Evolutionary conservation across 1,284 basidiomycete species (phyloP).

Genomic region (Sphagnurus paluster): DNA sequence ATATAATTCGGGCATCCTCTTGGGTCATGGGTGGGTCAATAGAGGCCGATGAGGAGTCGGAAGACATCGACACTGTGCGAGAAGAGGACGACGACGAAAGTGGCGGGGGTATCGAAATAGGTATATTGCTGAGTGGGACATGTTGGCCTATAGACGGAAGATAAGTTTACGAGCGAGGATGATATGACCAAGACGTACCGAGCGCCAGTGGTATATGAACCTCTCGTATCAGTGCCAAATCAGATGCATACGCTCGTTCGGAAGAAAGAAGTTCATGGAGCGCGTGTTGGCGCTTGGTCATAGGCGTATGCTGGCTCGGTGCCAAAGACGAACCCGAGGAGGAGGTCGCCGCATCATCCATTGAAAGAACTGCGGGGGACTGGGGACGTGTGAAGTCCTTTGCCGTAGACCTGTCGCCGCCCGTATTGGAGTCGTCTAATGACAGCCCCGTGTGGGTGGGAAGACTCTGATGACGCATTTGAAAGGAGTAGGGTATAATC

Average conservation of each 20-base stretch:
- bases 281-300: slow-evolving; percentile 80
- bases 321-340: slow-evolving; percentile 18
- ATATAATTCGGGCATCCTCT: slow-evolving; percentile 75
- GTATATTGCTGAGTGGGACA: slow-evolving; percentile 35
- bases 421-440: slow-evolving; percentile 15
- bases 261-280: slow-evolving; percentile 83
- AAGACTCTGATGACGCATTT: slow-evolving; percentile 26
- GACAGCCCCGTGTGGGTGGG: slow-evolving; percentile 18
- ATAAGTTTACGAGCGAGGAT: slow-evolving; percentile 4
- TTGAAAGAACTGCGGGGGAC: slow-evolving; percentile 23
- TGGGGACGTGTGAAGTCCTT: slow-evolving; percentile 25
- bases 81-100: slow-evolving; percentile 44
- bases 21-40: slow-evolving; percentile 61
- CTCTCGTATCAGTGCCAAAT: slow-evolving; percentile 83
- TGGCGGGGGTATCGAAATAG: slow-evolving; percentile 31
- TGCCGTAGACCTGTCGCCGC: slow-evolving; percentile 15
- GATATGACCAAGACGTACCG: slow-evolving; percentile 41
- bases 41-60: slow-evolving; percentile 48
- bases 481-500: slow-evolving; percentile 22
- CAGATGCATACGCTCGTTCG: slow-evolving; percentile 86
- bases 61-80: slow-evolving; percentile 55
- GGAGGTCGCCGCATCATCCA: slow-evolving; percentile 21
- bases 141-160: slow-evolving; percentile 41
- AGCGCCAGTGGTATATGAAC: slow-evolving; percentile 80
- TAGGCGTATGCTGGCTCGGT: slow-evolving; percentile 17